Conservation (phyloP, 306 rosid species). For the Fagus sylvatica region DNA sequence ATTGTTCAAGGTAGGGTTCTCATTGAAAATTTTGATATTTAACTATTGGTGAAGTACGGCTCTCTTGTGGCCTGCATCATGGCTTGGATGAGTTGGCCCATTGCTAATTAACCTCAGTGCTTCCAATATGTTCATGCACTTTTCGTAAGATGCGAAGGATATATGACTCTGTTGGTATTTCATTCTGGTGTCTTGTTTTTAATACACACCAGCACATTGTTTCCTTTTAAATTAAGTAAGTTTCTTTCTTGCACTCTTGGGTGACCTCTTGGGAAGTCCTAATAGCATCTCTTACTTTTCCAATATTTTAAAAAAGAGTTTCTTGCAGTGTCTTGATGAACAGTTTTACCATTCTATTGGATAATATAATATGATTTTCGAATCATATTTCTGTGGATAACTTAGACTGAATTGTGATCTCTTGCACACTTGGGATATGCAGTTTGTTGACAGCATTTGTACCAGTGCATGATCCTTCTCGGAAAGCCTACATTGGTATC, state of each 20-base stretch:
- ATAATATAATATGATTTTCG: background rate
- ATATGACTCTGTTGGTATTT: background rate
- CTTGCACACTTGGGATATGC: slow-evolving; percentile 32
- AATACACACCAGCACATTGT: background rate
- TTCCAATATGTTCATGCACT: background rate
- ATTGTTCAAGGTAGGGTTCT: slow-evolving; percentile 73
- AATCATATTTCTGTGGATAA: background rate
- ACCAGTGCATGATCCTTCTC: slow-evolving; percentile 91
- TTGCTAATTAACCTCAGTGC: background rate
- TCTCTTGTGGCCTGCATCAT: background rate
- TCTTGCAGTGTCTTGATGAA: background rate
- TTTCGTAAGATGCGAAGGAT: background rate
- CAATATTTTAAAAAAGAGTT: background rate
- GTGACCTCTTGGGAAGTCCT: background rate
- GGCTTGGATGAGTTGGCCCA: background rate
- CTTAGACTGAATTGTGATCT: slow-evolving; percentile 24
- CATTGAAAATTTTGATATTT: slow-evolving; percentile 3
- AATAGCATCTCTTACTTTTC: background rate
- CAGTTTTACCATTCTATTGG: background rate
- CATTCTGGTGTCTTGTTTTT: background rate
- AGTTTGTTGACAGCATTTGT: slow-evolving; percentile 99
- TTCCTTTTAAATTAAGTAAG: background rate
- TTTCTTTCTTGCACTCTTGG: background rate
- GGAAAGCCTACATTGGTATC: slow-evolving; percentile 94
- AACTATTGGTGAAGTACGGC: slow-evolving; percentile 20